phyloP scores from a whole-genome alignment of 345 rosid genomes.

The Firmiana major region DNA sequence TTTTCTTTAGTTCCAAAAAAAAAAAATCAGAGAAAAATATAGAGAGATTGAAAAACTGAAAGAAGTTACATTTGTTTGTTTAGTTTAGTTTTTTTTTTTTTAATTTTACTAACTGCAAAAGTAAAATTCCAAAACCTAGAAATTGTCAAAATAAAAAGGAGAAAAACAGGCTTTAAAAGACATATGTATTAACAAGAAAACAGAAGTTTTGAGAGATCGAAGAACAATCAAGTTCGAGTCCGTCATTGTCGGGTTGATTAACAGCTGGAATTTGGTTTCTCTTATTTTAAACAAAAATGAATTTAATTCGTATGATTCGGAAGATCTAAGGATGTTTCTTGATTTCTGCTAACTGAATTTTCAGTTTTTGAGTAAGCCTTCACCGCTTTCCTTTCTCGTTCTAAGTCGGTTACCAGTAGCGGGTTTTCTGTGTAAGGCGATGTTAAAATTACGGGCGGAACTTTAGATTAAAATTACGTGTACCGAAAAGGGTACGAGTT shows the following conservation, averaged over 20 bases:
- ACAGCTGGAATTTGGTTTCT: neutral
- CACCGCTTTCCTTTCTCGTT: neutral
- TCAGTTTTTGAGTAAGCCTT: neutral
- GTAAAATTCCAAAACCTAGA: slow-evolving; percentile 25
- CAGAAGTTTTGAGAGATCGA: slow-evolving; percentile 33
- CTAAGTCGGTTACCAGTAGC: neutral
- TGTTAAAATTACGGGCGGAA: neutral
- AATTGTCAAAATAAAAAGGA: slow-evolving; percentile 29
- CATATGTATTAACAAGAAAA: slow-evolving; percentile 20
- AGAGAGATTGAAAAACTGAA: slow-evolving; percentile 10
- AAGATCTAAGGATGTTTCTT: slow-evolving; percentile 12
- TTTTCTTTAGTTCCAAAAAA: neutral
- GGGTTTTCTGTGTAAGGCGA: neutral
- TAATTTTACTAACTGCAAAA: slow-evolving; percentile 10
- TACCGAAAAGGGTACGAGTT: neutral
- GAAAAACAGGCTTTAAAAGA: slow-evolving; percentile 23
- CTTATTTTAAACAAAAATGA: neutral
- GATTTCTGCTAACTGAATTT: neutral
- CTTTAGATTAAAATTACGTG: neutral
- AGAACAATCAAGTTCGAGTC: slow-evolving; percentile 38
- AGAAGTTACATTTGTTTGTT: neutral
- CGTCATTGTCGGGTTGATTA: slow-evolving; percentile 30
- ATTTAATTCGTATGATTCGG: slow-evolving; percentile 3
- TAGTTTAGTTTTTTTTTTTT: neutral
- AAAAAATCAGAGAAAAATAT: neutral